Evolutionary conservation across 139 green algal genomes (phyloP), one percentile per base, ranked within the genome.

Genomic region (Raphidocelis subcapitata): DNA sequence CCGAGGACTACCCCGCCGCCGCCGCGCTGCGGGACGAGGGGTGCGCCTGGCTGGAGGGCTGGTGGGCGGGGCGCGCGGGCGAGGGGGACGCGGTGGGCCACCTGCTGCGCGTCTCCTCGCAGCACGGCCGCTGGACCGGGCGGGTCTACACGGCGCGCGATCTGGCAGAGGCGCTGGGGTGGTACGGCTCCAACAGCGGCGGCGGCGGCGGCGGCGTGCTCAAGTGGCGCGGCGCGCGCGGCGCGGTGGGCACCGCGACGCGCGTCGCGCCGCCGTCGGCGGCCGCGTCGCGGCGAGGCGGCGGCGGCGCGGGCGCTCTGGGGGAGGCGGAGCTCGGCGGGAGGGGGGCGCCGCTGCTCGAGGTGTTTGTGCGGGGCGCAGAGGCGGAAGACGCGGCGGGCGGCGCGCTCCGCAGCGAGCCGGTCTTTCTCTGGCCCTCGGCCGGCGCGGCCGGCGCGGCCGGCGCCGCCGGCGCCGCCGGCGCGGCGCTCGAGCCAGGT

Each of bases 11-110:
- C 59, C 69, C 41, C 18, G 72, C 73, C 5, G 92, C 92, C 3
- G 89, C 89, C 1, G 36, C 37, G 41, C 68, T 97, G 46, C 66
- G 90, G 12, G 92, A 97, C 75, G 55, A 79, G 26, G 84, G 80
- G 28, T 61, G 76, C 2, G 72, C 72, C 16, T 69, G 83, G 3
- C 61, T 95, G 59, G 24, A 85, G 32, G 92, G 92, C 31, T 97
- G 92, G 92, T 97, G 92, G 92, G n/a, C n/a, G 4, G 84, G 81
- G 29, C 72, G n/a, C n/a, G n/a, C n/a, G n/a, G 72, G n/a, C n/a
- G n/a, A n/a, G n/a, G n/a, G n/a, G n/a, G n/a, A n/a, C n/a, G n/a
- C n/a, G n/a, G n/a, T n/a, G n/a, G n/a, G n/a, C n/a, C n/a, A n/a
- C n/a, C n/a, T n/a, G n/a, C n/a, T n/a, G n/a, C n/a, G n/a, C n/a